Conservation (phyloP, 306 rosid genomes). For the Senna tora region DNA sequence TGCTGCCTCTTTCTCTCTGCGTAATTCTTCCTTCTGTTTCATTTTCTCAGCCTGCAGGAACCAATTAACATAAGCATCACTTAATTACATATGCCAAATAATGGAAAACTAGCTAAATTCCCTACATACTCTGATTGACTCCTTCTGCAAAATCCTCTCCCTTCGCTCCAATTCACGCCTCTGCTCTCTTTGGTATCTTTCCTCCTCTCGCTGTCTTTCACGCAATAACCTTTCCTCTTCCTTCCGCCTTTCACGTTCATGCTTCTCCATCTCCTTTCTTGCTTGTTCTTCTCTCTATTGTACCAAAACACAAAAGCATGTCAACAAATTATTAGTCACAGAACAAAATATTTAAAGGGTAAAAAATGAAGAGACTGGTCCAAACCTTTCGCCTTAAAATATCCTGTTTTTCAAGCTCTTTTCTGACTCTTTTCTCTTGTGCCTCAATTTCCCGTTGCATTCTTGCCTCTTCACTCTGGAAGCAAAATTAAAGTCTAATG, state of each 20-base stretch:
- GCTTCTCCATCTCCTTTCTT: slow-evolving; percentile 75
- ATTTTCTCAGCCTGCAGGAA: slow-evolving; percentile 63
- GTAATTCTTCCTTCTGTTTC: slow-evolving; percentile 74
- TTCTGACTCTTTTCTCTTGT: slow-evolving; percentile 69
- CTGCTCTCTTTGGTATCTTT: slow-evolving; percentile 70
- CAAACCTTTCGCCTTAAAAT: slow-evolving; percentile 73
- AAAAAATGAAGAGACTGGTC: neutral
- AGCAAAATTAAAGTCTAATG: slow-evolving; percentile 21
- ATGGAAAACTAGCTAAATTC: slow-evolving; percentile 24
- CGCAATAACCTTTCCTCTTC: slow-evolving; percentile 81
- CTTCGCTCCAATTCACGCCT: slow-evolving; percentile 69
- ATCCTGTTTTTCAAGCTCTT: slow-evolving; percentile 82
- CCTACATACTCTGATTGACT: slow-evolving; percentile 67
- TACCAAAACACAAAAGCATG: neutral
- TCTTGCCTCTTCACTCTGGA: slow-evolving; percentile 70
- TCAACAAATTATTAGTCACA: slow-evolving; percentile 36
- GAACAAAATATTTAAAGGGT: slow-evolving; percentile 15
- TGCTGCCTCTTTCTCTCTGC: slow-evolving; percentile 70
- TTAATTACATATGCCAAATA: slow-evolving; percentile 27
- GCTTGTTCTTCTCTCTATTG: slow-evolving; percentile 71
- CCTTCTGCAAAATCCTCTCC: slow-evolving; percentile 74
- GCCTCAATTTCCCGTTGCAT: slow-evolving; percentile 74
- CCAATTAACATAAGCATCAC: slow-evolving; percentile 31
- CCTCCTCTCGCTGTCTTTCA: slow-evolving; percentile 79
- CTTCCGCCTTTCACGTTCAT: slow-evolving; percentile 72